Conservation (phyloP, 352 stramenopile genomes). For the Halophytophthora polymorphica region DNA sequence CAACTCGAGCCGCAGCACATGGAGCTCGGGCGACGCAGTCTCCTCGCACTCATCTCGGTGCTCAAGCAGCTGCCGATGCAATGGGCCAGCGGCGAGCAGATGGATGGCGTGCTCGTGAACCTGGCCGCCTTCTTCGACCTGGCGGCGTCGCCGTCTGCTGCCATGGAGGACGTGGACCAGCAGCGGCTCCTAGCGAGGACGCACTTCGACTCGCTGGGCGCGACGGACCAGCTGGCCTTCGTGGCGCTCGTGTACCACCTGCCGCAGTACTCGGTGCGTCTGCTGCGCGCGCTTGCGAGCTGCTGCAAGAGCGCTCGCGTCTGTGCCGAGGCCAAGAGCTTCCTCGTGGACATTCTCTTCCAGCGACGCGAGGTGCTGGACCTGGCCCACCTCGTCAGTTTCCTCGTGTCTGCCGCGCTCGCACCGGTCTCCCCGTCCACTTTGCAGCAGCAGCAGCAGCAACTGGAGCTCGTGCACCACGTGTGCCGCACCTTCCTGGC, state of each 20-base stretch:
- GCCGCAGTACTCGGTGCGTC: slow-evolving; percentile 55
- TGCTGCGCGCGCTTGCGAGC: slow-evolving; percentile 67
- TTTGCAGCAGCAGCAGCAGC: slow-evolving; percentile 25
- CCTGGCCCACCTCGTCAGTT: slow-evolving; percentile 74
- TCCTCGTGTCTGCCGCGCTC: slow-evolving; percentile 76
- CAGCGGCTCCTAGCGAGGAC: slow-evolving; percentile 25
- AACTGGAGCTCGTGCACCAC: slow-evolving; percentile 60
- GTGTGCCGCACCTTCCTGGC: slow-evolving; percentile 55
- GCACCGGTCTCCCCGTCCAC: slow-evolving; percentile 21
- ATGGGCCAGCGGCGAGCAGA: slow-evolving; percentile 33
- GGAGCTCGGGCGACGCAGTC: slow-evolving; percentile 50
- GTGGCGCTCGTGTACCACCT: slow-evolving; percentile 75
- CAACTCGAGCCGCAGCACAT: slow-evolving; percentile 61
- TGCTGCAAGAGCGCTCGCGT: slow-evolving; percentile 73
- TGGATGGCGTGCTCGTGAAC: slow-evolving; percentile 55
- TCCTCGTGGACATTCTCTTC: slow-evolving; percentile 78
- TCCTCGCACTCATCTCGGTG: slow-evolving; percentile 71
- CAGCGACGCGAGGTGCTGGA: slow-evolving; percentile 60
- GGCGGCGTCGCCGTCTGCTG: slow-evolving; percentile 19
- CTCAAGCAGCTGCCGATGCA: slow-evolving; percentile 75
- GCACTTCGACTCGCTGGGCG: slow-evolving; percentile 52
- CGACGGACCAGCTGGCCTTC: slow-evolving; percentile 62
- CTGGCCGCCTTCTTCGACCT: slow-evolving; percentile 68
- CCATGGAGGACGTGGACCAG: slow-evolving; percentile 21
- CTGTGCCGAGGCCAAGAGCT: slow-evolving; percentile 70